A percentile compares a stretch with the other conserved stretches of the same genome.
These are phyloP conservation scores for Odontarrhena argentea DNA, from an alignment of 345 rosid species.

Conservation along the genomic window DNA sequence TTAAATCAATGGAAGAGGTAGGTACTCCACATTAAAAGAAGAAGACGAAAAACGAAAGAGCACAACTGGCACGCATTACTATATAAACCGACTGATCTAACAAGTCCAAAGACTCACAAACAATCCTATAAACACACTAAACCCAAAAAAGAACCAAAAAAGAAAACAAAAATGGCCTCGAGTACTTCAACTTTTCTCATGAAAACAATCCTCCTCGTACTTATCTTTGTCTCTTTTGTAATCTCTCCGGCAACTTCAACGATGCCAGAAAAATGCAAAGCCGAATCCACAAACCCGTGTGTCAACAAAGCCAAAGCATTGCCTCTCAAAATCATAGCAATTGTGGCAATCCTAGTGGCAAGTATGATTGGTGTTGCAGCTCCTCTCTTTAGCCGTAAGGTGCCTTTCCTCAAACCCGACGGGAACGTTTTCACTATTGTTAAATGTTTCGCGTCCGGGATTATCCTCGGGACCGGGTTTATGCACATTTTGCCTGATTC, in stretches of 20 bases:
- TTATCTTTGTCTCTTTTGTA: slow-evolving; percentile 32
- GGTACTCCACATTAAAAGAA: slow-evolving; percentile 20
- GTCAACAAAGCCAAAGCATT: slow-evolving; percentile 54
- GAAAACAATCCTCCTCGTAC: slow-evolving; percentile 37
- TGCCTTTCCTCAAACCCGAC: slow-evolving; percentile 67
- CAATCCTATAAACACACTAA: slow-evolving; percentile 11
- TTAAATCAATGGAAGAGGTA: too few species aligned
- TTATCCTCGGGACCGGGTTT: slow-evolving; percentile 81
- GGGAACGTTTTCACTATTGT: slow-evolving; percentile 54
- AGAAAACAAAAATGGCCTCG: slow-evolving; percentile 31
- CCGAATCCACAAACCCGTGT: slow-evolving; percentile 42
- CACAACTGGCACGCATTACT: slow-evolving; percentile 36
- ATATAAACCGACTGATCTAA: slow-evolving; percentile 34
- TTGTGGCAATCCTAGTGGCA: slow-evolving; percentile 48
- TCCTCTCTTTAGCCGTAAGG: slow-evolving; percentile 57
- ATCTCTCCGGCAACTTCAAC: slow-evolving; percentile 40
- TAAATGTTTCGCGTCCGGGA: slow-evolving; percentile 73
- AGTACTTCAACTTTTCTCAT: slow-evolving; percentile 1
- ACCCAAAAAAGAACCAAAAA: neutral
- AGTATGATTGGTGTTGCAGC: slow-evolving; percentile 66
- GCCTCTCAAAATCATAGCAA: slow-evolving; percentile 63
- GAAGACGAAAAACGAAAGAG: too few species aligned
- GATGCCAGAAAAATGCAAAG: slow-evolving; percentile 33
- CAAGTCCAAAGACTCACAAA: slow-evolving; percentile 18
- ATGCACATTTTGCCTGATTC: slow-evolving; percentile 91